Conservation (phyloP, 2,329 filamentous ascomycete species). For the Pseudogymnoascus sp. region DNA sequence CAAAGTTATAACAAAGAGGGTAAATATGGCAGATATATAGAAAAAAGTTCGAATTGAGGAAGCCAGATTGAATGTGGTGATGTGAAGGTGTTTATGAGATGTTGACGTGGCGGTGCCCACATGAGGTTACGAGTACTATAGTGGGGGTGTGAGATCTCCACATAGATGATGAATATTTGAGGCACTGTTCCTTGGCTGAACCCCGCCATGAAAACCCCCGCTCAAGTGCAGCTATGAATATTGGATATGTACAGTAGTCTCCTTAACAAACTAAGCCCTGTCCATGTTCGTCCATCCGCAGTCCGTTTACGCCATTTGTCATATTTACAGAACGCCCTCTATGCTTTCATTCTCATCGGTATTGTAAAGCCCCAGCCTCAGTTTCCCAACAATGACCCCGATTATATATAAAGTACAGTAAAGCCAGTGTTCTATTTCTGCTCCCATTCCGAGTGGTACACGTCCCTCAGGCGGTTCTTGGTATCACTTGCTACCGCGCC, state of each 20-base stretch:
- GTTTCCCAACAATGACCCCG: neutral
- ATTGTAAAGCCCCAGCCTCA: neutral
- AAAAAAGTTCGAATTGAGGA: slow-evolving; percentile 15
- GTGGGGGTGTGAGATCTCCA: slow-evolving; percentile 9
- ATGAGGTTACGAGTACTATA: neutral
- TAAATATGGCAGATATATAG: slow-evolving; percentile 17
- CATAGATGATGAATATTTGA: slow-evolving; percentile 7
- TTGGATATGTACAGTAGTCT: neutral
- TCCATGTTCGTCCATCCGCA: neutral
- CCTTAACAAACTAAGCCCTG: neutral
- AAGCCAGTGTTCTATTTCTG: neutral
- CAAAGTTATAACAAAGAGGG: slow-evolving; percentile 18
- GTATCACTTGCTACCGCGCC: neutral
- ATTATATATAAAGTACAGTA: neutral
- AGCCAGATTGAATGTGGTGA: slow-evolving; percentile 21
- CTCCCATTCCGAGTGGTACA: neutral
- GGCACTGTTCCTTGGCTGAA: neutral
- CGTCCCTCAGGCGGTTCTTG: neutral
- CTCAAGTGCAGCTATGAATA: neutral
- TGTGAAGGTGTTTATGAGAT: slow-evolving; percentile 10
- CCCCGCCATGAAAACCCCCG: neutral
- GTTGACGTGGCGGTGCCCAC: slow-evolving; percentile 1
- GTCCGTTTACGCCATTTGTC: neutral
- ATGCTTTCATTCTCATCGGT: neutral
- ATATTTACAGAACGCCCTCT: neutral